Percentiles rank a stretch among this genome's conserved stretches.
Evolutionary conservation across 2,329 filamentous ascomycete species (phyloP).

Genomic region (Fusarium illudens): DNA sequence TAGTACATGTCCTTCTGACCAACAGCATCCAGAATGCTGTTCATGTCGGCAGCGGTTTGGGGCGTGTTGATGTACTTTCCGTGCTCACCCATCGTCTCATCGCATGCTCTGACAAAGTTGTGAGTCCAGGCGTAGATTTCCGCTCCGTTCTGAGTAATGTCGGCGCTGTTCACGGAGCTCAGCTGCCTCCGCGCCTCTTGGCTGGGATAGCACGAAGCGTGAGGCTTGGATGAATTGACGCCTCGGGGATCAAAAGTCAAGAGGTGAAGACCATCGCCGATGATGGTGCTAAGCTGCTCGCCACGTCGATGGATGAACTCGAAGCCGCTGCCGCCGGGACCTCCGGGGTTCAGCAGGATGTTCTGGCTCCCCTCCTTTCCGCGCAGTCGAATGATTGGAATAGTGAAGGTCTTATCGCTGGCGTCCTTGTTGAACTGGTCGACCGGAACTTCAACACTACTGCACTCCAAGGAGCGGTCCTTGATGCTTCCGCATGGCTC

Average conservation of each 20-base stretch:
- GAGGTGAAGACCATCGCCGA: conserved; percentile 56
- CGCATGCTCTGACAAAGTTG: conserved; percentile 53
- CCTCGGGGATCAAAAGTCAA: conserved; percentile 59
- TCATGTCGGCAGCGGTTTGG: conserved; percentile 61
- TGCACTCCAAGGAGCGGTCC: conserved; percentile 53
- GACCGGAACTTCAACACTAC: conserved; percentile 55
- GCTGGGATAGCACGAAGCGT: conserved; percentile 52
- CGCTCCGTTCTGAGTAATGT: conserved; percentile 46
- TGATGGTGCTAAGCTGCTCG: conserved; percentile 45
- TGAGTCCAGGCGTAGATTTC: conserved; percentile 53
- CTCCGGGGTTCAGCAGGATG: conserved; percentile 58
- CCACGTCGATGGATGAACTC: conserved; percentile 49
- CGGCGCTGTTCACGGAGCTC: conserved; percentile 34
- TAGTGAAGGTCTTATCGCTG: conserved; percentile 51
- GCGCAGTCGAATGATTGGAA: conserved; percentile 56
- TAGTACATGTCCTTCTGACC: conserved; percentile 47
- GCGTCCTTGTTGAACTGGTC: conserved; percentile 53
- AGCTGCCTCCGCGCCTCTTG: conserved; percentile 43
- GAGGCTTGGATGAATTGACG: conserved; percentile 44
- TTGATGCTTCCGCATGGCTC: conserved; percentile 49
- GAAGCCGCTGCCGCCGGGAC: conserved; percentile 56
- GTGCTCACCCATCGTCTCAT: conserved; percentile 55
- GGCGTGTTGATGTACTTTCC: conserved; percentile 58
- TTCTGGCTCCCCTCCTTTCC: conserved; percentile 54
- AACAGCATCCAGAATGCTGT: conserved; percentile 55